Evolutionary conservation across 1,284 basidiomycete genomes (phyloP), one percentile per base, ranked within the genome.

Genomic region (Cutaneotrichosporon arboriforme): DNA sequence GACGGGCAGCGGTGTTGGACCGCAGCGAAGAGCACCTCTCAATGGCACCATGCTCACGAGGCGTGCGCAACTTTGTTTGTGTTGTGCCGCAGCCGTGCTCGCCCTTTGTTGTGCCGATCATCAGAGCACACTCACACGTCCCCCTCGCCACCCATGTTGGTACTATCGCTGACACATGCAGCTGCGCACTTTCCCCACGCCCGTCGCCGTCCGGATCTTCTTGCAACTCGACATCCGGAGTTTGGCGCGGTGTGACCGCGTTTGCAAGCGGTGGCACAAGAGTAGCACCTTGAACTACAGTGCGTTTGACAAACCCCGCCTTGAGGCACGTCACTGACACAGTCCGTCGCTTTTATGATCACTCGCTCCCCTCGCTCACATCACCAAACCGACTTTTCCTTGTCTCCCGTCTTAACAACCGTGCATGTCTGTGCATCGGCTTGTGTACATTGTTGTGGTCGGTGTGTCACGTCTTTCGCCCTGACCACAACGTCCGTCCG

Each of bases 211-310:
- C 62, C 77, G 81, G 22, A 82, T 92, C 52, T 91, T 93, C 67
- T 72, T 81, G 3, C 73, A 75, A 52, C 77, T 94, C 4, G 73
- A 81, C n/a, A 76, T 87, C 37, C 74, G 74, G 49, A 82, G 88
- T 50, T 80, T 94, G 31, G 84, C 86, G 2, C 79, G 80, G 39
- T 91, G 88, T 64, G 81, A 88, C 21, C 75, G 84, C 41, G 88
- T 93, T 5, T 89, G 83, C 49, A 84, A 81, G 73, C 87, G 89
- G 70, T 94, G 90, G 90, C 81, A 80, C 57, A 84, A 83, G 72
- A 90, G 87, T 58, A 88, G 90, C 74, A 88, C 88, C 0, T 69
- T 93, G 54, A 94, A 94, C 72, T 91, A 93, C 69, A 84, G 90
- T 89, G 60, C 53, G 83, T 77, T 2, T 31, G 10, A 10, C 26